These are phyloP conservation scores for Rhodocollybia butyracea DNA, from an alignment of 768 basidiomycete genomes.

Conservation along the genomic window DNA sequence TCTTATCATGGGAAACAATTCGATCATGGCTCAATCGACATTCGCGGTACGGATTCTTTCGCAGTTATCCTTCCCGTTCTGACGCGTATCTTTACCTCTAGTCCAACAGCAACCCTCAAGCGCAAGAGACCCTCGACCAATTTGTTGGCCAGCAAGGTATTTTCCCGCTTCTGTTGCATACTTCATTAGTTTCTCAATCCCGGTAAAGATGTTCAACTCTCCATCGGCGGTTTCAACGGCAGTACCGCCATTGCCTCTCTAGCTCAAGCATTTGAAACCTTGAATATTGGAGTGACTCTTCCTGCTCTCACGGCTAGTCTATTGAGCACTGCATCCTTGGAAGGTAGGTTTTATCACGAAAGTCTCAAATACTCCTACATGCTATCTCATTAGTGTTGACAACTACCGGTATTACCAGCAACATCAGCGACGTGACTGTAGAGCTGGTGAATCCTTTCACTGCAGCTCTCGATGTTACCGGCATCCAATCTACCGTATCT, in stretches of 20 bases:
- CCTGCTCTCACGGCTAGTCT: slow-evolving; percentile 60
- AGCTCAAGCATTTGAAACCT: slow-evolving; percentile 54
- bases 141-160: slow-evolving; percentile 61
- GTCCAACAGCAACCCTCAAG: slow-evolving; percentile 60
- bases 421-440: slow-evolving; percentile 65
- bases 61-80: slow-evolving; percentile 5
- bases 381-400: slow-evolving; percentile 43
- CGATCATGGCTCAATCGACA: slow-evolving; percentile 41
- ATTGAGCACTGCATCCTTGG: slow-evolving; percentile 52
- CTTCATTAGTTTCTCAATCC: neutral
- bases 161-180: neutral
- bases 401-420: slow-evolving; percentile 59
- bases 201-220: slow-evolving; percentile 49
- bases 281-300: slow-evolving; percentile 52
- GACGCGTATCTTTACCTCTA: slow-evolving; percentile 21
- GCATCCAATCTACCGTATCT: slow-evolving; percentile 56
- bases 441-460: slow-evolving; percentile 67
- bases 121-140: slow-evolving; percentile 59
- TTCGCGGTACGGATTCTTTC: no score
- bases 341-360: slow-evolving; percentile 32
- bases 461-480: slow-evolving; percentile 51
- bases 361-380: neutral
- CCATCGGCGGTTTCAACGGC: slow-evolving; percentile 54
- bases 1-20: slow-evolving; percentile 59
- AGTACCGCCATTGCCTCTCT: slow-evolving; percentile 62